Evolutionary conservation across 345 rosid species (phyloP).

Genomic region (Arabis alpina): DNA sequence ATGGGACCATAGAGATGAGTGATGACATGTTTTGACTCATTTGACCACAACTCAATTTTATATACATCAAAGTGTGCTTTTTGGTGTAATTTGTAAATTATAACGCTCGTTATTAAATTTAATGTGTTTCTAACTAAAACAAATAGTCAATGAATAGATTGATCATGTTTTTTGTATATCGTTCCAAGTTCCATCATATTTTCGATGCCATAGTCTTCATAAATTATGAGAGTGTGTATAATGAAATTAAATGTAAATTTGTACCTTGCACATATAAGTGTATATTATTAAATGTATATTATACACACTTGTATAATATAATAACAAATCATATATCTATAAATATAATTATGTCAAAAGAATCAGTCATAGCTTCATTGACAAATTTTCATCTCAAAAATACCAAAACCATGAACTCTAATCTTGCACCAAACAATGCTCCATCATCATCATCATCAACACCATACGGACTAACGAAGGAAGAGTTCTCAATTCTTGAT

Average conservation of each 20-base stretch:
- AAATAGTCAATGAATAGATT: no score
- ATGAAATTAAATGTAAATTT: not conserved
- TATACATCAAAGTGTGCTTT: not conserved
- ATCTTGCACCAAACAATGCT: slow-evolving; percentile 3
- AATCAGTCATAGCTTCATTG: slow-evolving; percentile 28
- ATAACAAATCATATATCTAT: slow-evolving; percentile 13
- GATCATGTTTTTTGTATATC: no score
- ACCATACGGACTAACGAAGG: slow-evolving; percentile 36
- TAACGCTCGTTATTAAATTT: not conserved
- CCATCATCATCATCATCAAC: slow-evolving; percentile 21
- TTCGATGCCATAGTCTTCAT: no score
- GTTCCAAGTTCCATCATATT: no score
- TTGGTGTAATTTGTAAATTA: not conserved
- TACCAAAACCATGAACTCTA: slow-evolving; percentile 33
- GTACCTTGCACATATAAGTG: no score
- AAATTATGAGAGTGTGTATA: not conserved
- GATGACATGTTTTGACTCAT: not conserved
- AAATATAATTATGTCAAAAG: slow-evolving; percentile 22
- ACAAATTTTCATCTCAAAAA: slow-evolving; percentile 6
- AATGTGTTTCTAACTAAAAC: no score
- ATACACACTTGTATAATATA: slow-evolving; percentile 17
- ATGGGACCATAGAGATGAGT: slow-evolving; percentile 11
- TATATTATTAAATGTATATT: no score
- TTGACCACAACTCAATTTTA: not conserved
- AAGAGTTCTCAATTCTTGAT: slow-evolving; percentile 34